A percentile compares a stretch with the other conserved stretches of the same genome.
phyloP scores from a whole-genome alignment of 192 early-diverging fungal species.

The Coemansia asiatica region DNA sequence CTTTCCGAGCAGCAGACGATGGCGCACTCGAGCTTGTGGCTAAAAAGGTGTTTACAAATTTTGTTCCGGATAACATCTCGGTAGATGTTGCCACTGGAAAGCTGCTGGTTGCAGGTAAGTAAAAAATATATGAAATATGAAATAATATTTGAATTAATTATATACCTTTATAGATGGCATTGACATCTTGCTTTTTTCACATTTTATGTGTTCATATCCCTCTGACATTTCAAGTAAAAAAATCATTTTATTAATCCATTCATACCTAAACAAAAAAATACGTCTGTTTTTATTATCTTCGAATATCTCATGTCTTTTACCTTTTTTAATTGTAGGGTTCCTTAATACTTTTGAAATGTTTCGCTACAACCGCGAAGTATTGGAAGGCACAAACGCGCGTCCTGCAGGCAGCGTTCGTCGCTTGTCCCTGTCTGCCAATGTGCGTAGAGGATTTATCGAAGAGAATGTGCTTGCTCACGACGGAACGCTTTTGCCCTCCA shows the following conservation, averaged over 20 bases:
- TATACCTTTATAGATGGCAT: too few species aligned
- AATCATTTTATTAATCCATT: too few species aligned
- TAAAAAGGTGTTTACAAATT: conserved; percentile 29
- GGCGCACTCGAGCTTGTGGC: conserved; percentile 29
- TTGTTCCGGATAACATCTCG: conserved; percentile 54
- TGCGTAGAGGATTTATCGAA: conserved; percentile 24
- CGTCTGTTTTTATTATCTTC: background rate
- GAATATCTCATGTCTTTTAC: background rate
- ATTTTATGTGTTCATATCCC: too few species aligned
- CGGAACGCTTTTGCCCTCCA: conserved; percentile 40
- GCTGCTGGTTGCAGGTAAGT: conserved; percentile 52
- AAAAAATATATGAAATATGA: background rate
- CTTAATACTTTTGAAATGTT: conserved; percentile 51
- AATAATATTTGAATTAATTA: background rate
- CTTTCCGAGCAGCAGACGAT: conserved; percentile 17
- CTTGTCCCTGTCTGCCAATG: conserved; percentile 17
- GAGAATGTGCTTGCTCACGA: conserved; percentile 35
- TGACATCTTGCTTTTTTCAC: too few species aligned
- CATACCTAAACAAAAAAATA: too few species aligned
- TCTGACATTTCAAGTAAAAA: too few species aligned
- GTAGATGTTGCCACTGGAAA: conserved; percentile 43
- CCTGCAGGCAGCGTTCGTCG: conserved; percentile 39
- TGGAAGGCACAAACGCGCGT: conserved; percentile 32
- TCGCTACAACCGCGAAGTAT: conserved; percentile 47
- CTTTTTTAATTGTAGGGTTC: conserved; percentile 35